These are phyloP conservation scores for Aschersonia sp. DNA, from an alignment of 2,329 filamentous ascomycete genomes.

Conservation along the genomic window DNA sequence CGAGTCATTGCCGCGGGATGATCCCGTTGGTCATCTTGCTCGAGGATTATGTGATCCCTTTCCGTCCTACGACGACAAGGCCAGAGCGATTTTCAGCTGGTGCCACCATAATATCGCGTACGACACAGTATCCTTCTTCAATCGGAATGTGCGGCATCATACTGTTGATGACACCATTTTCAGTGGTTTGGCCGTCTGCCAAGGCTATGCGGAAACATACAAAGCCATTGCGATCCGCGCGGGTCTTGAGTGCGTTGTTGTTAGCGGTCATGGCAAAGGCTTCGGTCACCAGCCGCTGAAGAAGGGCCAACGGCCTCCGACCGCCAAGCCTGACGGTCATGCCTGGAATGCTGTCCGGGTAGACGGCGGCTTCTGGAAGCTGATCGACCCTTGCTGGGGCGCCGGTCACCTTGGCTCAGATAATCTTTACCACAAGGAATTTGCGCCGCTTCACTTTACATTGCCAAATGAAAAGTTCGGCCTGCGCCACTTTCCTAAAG, in stretches of 20 bases:
- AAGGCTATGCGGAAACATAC: constrained; percentile 79
- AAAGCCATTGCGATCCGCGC: constrained; percentile 63
- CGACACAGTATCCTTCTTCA: constrained; percentile 68
- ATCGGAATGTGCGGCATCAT: constrained; percentile 48
- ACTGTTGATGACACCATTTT: constrained; percentile 61
- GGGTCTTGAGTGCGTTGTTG: constrained; percentile 62
- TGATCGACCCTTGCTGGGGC: constrained; percentile 88
- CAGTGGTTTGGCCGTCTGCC: constrained; percentile 73
- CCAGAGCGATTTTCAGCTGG: constrained; percentile 87
- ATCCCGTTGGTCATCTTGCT: constrained; percentile 62
- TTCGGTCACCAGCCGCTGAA: constrained; percentile 53
- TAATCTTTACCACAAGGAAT: constrained; percentile 50
- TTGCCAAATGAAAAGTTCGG: constrained; percentile 68
- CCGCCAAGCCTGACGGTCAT: constrained; percentile 49
- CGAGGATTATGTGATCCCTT: constrained; percentile 68
- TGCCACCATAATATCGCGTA: constrained; percentile 88
- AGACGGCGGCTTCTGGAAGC: constrained; percentile 78
- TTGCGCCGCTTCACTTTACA: constrained; percentile 49
- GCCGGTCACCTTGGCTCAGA: constrained; percentile 52
- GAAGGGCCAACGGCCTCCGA: constrained; percentile 51
- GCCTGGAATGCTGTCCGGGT: constrained; percentile 92
- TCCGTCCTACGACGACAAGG: constrained; percentile 74
- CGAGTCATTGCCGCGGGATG: constrained; percentile 48
- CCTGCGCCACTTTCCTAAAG: constrained; percentile 59
- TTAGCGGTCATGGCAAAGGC: constrained; percentile 76